Base-by-base conservation (phyloP, 2,329 filamentous ascomycete genomes). In the Diaporthe vaccinii region DNA sequence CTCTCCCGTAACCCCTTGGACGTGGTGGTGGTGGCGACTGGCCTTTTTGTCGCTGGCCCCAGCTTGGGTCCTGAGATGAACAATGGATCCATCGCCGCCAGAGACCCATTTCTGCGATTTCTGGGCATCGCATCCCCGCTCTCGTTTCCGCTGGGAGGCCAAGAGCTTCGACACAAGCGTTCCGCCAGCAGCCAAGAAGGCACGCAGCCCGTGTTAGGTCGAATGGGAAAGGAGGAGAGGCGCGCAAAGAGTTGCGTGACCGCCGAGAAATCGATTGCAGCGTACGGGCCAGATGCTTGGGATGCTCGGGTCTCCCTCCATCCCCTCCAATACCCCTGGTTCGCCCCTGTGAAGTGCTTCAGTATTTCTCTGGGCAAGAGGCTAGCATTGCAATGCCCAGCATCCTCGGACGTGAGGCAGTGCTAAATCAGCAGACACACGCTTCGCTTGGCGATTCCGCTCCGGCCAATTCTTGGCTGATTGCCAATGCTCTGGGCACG, bases 391-490 rank as follows among this genome's bases (percentile, higher is more conserved):
- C 49, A 55, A 55, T 69, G 65, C 65, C 65, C 65, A 69, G 65
- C 46, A 55, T 69, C 34, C 65, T 69, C 49, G 65, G 65, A 69
- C 65, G 65, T 55, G 65, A 69, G 65, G 65, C 65, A 69, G 65
- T 69, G 65, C 65, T 34, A 55, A 69, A 69, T 69, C 65, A 69
- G 65, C 65, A 69, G 65, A 69, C 49, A 67, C 62, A 41, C 31
- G 65, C 46, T 55, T 55, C 65, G 65, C 65, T 69, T 69, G 65
- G 65, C 65, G 10, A 69, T 69, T 69, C 65, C 65, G 65, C 65
- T 69, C 65, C 65, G 65, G 65, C 65, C 65, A 69, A 55, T 69
- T 69, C 65, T 69, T 69, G 65, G 65, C 65, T 69, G 46, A 69
- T 41, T 69, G 65, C 65, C 65, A 69, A 69, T 69, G 31, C 8